Percentiles rank a stretch among this genome's conserved stretches.
Conservation (phyloP, 768 basidiomycete genomes). For the Leccinellum albellum region DNA sequence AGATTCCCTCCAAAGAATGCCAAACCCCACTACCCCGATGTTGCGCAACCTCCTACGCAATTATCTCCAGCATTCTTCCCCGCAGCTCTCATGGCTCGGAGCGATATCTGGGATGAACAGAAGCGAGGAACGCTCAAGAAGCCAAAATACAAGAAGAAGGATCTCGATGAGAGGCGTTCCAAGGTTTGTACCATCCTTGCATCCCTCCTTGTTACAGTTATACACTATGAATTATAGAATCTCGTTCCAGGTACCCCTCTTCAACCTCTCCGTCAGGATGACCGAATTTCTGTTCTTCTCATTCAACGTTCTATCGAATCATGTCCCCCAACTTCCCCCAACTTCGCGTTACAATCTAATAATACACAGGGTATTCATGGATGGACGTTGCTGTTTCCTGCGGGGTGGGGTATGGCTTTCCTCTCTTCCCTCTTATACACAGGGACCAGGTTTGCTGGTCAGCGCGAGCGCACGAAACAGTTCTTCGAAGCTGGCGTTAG, state of each 20-base stretch:
- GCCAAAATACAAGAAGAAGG: conserved; percentile 75
- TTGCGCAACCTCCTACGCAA: conserved; percentile 22
- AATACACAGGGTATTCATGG: conserved; percentile 59
- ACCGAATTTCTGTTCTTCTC: conserved; percentile 81
- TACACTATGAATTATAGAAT: conserved; percentile 43
- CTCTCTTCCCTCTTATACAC: conserved; percentile 78
- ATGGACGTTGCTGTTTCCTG: conserved; percentile 83
- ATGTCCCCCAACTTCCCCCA: conserved; percentile 10
- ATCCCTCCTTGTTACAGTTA: not conserved
- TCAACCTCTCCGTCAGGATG: conserved; percentile 65
- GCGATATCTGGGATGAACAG: conserved; percentile 70
- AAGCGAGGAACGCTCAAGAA: conserved; percentile 49
- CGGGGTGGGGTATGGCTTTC: conserved; percentile 91
- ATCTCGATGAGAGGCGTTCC: conserved; percentile 78
- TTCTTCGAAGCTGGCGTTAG: conserved; percentile 73
- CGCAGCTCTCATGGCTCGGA: conserved; percentile 53
- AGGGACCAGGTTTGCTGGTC: conserved; percentile 80
- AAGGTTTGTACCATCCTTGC: conserved; percentile 43
- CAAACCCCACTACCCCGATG: conserved; percentile 35
- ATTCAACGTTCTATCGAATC: conserved; percentile 71
- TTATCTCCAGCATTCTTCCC: conserved; percentile 44
- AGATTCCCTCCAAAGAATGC: conserved; percentile 87
- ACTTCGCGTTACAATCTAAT: conserved; percentile 21
- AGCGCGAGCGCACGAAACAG: conserved; percentile 78
- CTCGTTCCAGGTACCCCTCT: conserved; percentile 75